phyloP scores from a whole-genome alignment of 257 asterid genomes.

The Fraxinus quadrangulata region DNA sequence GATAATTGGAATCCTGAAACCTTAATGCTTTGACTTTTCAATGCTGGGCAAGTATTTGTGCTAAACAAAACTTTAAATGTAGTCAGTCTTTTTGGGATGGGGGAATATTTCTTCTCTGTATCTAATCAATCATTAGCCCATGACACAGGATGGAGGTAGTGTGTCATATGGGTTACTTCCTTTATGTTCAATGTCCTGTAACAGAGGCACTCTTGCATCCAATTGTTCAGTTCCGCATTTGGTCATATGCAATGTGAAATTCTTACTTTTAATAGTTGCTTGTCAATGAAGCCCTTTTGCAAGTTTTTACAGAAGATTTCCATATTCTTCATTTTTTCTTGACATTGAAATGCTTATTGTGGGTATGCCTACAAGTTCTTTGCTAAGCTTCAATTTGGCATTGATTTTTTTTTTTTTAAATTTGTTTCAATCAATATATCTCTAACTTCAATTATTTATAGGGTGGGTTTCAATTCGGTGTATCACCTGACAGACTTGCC shows the following conservation, averaged over 20 bases:
- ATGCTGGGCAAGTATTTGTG: neutral
- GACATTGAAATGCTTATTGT: constrained; percentile 13
- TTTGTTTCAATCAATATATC: constrained; percentile 29
- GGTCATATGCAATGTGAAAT: constrained; percentile 3
- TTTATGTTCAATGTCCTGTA: neutral
- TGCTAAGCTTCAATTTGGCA: constrained; percentile 15
- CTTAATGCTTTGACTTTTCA: constrained; percentile 12
- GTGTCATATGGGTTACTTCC: neutral
- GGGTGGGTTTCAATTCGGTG: constrained; percentile 99
- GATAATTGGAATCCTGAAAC: neutral
- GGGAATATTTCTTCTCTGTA: neutral
- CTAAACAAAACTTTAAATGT: neutral
- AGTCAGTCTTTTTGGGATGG: neutral
- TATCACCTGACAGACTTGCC: constrained; percentile 97
- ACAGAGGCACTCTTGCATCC: neutral
- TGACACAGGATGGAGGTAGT: neutral
- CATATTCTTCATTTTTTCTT: constrained; percentile 14
- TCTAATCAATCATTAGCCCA: neutral
- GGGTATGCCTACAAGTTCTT: constrained; percentile 10
- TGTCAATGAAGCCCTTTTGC: constrained; percentile 10
- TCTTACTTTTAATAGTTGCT: constrained; percentile 14
- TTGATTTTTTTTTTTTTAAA: neutral
- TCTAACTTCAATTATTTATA: constrained; percentile 41
- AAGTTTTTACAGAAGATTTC: constrained; percentile 9
- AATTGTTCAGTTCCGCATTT: neutral